phyloP scores from a whole-genome alignment of 345 rosid species.

The Lagerstroemia speciosa region DNA sequence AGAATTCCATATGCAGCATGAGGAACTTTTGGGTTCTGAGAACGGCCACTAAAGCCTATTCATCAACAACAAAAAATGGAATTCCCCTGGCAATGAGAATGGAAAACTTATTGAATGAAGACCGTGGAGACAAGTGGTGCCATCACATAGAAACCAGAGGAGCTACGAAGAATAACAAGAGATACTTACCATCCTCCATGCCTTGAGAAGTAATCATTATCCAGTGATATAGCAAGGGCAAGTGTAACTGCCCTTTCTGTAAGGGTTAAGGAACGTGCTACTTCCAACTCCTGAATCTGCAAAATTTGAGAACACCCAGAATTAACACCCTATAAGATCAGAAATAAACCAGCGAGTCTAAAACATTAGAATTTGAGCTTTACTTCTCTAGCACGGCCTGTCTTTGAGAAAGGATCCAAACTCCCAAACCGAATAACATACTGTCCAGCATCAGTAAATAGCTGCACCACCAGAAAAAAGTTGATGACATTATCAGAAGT shows the following conservation, averaged over 20 bases:
- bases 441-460: conserved; percentile 98
- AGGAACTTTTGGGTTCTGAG: background rate
- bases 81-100: conserved; percentile 37
- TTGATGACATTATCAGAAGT: background rate
- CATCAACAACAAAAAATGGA: conserved; percentile 46
- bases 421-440: conserved; percentile 86
- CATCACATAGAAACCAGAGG: background rate
- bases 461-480: conserved; percentile 32
- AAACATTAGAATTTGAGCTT: background rate
- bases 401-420: conserved; percentile 50
- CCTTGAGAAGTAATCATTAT: conserved; percentile 90
- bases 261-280: conserved; percentile 50
- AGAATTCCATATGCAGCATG: background rate
- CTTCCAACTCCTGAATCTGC: conserved; percentile 80
- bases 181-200: conserved; percentile 74
- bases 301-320: background rate
- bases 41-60: conserved; percentile 16
- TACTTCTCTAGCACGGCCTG: conserved; percentile 50
- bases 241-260: conserved; percentile 78
- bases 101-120: too few relatives aligned
- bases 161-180: background rate
- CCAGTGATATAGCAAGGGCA: conserved; percentile 88
- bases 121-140: background rate
- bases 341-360: background rate
- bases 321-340: background rate